These are phyloP conservation scores for Cicer cuneatum DNA, from an alignment of 306 rosid genomes.

Conservation along the genomic window DNA sequence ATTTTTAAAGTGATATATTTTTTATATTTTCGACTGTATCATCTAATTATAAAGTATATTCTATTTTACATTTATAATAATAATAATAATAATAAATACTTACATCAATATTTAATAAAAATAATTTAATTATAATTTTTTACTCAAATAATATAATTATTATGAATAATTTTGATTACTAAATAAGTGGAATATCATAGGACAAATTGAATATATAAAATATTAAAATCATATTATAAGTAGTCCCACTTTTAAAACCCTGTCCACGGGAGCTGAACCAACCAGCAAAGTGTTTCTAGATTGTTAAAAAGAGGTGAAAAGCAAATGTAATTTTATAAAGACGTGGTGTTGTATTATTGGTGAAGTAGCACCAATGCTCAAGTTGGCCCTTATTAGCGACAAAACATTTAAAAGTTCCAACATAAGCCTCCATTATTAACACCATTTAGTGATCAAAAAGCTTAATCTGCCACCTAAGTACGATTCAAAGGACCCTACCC, in stretches of 20 bases:
- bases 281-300: conserved; percentile 66
- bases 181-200: no score
- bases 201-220: no score
- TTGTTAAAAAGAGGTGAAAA: conserved; percentile 49
- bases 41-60: no score
- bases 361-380: conserved; percentile 41
- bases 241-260: conserved; percentile 52
- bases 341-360: conserved; percentile 56
- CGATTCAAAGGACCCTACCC: conserved; percentile 52
- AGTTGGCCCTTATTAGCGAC: conserved; percentile 54
- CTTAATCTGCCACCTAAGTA: conserved; percentile 60
- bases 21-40: no score
- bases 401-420: conserved; percentile 44
- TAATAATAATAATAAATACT: no score
- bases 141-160: no score
- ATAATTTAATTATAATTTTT: no score
- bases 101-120: no score
- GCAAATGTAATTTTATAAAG: conserved; percentile 44
- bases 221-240: neutral
- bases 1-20: no score
- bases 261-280: conserved; percentile 90
- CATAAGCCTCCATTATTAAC: conserved; percentile 41
- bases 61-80: no score
- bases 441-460: conserved; percentile 46
- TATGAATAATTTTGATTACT: no score